Evolutionary conservation across 345 rosid species (phyloP).

Genomic region (Acer negundo): DNA sequence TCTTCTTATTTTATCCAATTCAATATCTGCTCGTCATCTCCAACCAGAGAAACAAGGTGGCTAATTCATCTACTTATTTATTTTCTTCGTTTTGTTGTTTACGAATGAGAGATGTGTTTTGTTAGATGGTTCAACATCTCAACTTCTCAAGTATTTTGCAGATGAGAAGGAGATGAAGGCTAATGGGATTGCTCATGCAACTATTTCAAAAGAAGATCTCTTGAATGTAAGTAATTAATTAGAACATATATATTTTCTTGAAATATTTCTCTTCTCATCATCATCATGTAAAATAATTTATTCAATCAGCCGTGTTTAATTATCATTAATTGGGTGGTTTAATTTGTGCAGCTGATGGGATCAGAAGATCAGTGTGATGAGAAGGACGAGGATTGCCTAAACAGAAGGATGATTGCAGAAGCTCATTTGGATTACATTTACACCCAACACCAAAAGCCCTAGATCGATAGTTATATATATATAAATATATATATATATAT

Average conservation of each 20-base stretch:
- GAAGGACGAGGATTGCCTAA: slow-evolving; percentile 56
- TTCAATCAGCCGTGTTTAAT: not conserved
- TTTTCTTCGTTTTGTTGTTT: not conserved
- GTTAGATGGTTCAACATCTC: not conserved
- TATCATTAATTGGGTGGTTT: not conserved
- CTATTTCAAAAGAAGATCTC: slow-evolving; percentile 23
- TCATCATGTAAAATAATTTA: not conserved
- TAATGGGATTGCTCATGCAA: not conserved
- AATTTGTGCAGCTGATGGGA: slow-evolving; percentile 52
- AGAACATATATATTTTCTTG: not conserved
- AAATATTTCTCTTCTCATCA: not conserved
- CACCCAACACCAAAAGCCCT: slow-evolving; percentile 67
- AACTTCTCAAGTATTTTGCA: not conserved
- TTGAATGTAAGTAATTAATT: slow-evolving; percentile 22
- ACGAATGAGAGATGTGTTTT: not conserved
- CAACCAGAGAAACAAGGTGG: slow-evolving; percentile 29
- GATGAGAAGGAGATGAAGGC: slow-evolving; percentile 21
- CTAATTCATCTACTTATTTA: not conserved
- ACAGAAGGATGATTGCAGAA: slow-evolving; percentile 67
- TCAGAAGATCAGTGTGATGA: slow-evolving; percentile 41
- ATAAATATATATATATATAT: no score
- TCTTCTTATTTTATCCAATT: slow-evolving; percentile 15
- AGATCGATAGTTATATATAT: not conserved
- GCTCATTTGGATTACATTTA: slow-evolving; percentile 87
- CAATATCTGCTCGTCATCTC: slow-evolving; percentile 31